phyloP scores from a whole-genome alignment of 148 eudicot species.

The Cornus florida region DNA sequence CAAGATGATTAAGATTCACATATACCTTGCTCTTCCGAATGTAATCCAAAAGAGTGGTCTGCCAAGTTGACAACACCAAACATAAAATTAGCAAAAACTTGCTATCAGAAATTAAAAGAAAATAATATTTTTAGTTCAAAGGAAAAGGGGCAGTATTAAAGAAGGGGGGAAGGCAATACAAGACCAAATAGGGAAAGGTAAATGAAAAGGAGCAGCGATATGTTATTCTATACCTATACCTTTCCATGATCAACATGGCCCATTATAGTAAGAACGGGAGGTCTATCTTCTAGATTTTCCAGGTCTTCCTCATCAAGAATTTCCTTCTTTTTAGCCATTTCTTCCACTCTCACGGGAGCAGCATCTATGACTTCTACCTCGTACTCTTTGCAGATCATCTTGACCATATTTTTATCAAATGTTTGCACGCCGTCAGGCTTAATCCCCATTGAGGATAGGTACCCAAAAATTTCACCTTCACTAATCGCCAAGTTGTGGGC shows the following conservation, averaged over 20 bases:
- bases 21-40: constrained; percentile 90
- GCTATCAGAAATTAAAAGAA: constrained; percentile 7
- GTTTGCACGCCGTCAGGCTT: constrained; percentile 80
- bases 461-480: constrained; percentile 92
- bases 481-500: constrained; percentile 86
- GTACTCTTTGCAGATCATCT: constrained; percentile 84
- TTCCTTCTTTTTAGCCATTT: constrained; percentile 90
- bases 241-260: constrained; percentile 99
- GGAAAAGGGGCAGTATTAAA: background rate
- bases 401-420: constrained; percentile 84
- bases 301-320: constrained; percentile 82
- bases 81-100: constrained; percentile 33
- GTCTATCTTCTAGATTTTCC: constrained; percentile 80
- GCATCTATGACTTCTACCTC: constrained; percentile 88
- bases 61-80: constrained; percentile 35
- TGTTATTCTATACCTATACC: constrained; percentile 53
- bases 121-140: background rate
- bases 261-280: constrained; percentile 98
- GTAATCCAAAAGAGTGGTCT: constrained; percentile 96
- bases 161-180: background rate
- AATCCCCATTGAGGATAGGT: constrained; percentile 76
- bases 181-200: too few species aligned
- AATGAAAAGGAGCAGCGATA: background rate
- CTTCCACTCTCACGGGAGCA: constrained; percentile 54
- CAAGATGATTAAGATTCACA: constrained; percentile 17